A percentile compares a stretch with the other conserved stretches of the same genome.
Conservation (phyloP, 2,329 filamentous ascomycete genomes). For the Aspergillus chevalieri region DNA sequence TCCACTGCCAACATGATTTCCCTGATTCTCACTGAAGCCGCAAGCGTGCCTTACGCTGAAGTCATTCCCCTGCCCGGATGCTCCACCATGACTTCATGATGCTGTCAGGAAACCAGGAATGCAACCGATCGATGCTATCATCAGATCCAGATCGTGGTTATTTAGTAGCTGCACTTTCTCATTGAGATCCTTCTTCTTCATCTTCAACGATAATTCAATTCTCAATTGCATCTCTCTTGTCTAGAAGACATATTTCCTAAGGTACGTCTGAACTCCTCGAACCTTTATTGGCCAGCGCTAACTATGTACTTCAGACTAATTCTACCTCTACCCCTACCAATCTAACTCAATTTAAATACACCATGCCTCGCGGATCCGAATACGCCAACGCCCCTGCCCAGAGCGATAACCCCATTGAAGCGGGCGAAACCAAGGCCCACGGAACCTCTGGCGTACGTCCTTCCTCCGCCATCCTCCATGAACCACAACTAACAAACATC, state of each 20-base stretch:
- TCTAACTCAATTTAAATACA: not conserved
- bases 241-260: too few species aligned
- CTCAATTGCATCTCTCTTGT: too few species aligned
- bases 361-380: slow-evolving; percentile 37
- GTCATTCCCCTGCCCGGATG: slow-evolving; percentile 16
- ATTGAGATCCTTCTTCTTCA: too few species aligned
- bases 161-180: not conserved
- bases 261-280: too few species aligned
- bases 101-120: slow-evolving; percentile 17
- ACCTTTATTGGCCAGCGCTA: not conserved
- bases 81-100: slow-evolving; percentile 29
- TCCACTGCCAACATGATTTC: not conserved
- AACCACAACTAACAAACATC: slow-evolving; percentile 3
- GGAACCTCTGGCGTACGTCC: slow-evolving; percentile 25
- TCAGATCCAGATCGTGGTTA: not conserved
- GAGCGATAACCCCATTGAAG: slow-evolving; percentile 35
- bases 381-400: slow-evolving; percentile 34
- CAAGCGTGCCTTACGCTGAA: slow-evolving; percentile 13
- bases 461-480: not conserved
- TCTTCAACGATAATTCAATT: too few species aligned
- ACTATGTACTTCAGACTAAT: not conserved
- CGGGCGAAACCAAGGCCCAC: slow-evolving; percentile 28
- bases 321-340: not conserved
- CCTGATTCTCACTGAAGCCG: not conserved
- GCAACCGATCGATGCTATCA: not conserved